Percentiles rank a stretch among this genome's conserved stretches.
These are phyloP conservation scores for Scleroderma bovista DNA, from an alignment of 768 basidiomycete species.

Conservation along the genomic window DNA sequence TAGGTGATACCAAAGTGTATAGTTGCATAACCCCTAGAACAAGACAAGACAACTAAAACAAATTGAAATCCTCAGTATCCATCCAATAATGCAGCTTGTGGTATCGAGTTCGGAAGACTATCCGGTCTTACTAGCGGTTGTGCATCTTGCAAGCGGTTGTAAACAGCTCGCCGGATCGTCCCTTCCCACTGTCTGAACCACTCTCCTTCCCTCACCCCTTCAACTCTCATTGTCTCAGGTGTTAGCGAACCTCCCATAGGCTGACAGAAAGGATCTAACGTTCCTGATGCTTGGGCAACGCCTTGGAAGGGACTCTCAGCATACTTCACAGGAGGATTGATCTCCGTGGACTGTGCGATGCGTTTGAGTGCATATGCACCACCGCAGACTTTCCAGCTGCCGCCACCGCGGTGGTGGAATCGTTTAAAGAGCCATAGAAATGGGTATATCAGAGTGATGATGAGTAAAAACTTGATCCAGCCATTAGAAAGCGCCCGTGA, in stretches of 20 bases:
- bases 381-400: slow-evolving; percentile 70
- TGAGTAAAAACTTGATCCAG: slow-evolving; percentile 66
- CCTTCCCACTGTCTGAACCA: slow-evolving; percentile 80
- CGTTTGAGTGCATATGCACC: slow-evolving; percentile 70
- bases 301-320: slow-evolving; percentile 5
- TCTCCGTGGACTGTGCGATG: slow-evolving; percentile 13
- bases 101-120: slow-evolving; percentile 2
- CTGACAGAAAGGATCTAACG: background rate
- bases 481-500: slow-evolving; percentile 63
- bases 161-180: slow-evolving; percentile 57
- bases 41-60: background rate
- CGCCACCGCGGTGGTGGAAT: slow-evolving; percentile 63
- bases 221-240: slow-evolving; percentile 35
- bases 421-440: slow-evolving; percentile 78
- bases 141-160: slow-evolving; percentile 31
- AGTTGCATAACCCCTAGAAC: background rate
- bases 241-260: slow-evolving; percentile 18
- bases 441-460: slow-evolving; percentile 68
- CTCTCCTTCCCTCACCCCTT: slow-evolving; percentile 65
- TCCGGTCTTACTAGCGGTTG: slow-evolving; percentile 32
- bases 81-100: slow-evolving; percentile 19
- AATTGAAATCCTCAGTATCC: slow-evolving; percentile 19
- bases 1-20: background rate
- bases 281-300: background rate
- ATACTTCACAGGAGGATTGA: slow-evolving; percentile 1